Evolutionary conservation across 768 basidiomycete species (phyloP).

Genomic region (Pulveroboletus sp.): DNA sequence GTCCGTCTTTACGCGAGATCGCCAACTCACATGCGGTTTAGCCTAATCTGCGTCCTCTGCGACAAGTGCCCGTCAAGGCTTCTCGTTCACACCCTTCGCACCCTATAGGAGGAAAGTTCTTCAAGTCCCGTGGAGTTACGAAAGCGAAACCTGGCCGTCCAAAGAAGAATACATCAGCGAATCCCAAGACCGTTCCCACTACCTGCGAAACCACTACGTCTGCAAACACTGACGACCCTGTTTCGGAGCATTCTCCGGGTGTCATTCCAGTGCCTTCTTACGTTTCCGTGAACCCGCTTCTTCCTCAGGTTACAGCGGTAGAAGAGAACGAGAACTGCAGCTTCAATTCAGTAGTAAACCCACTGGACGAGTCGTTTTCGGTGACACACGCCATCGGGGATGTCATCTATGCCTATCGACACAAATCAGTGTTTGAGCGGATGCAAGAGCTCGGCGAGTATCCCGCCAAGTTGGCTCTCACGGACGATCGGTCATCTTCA

Average conservation of each 20-base stretch:
- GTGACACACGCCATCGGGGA: conserved; percentile 27
- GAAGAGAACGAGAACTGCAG: conserved; percentile 4
- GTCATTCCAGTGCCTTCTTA: conserved; percentile 8
- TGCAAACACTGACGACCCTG: conserved; percentile 1
- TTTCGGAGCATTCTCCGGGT: conserved; percentile 9
- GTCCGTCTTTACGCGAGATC: conserved; percentile 5
- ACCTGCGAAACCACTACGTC: conserved; percentile 10
- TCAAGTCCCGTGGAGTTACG: conserved; percentile 26
- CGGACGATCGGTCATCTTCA: conserved; percentile 7
- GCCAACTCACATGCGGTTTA: conserved; percentile 11
- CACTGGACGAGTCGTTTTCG: conserved; percentile 26
- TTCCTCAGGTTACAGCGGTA: conserved; percentile 1
- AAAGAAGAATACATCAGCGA: conserved; percentile 16
- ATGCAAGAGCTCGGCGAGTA: conserved; percentile 22
- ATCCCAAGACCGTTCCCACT: conserved; percentile 4
- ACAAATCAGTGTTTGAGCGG: conserved; percentile 23
- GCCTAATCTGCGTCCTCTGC: conserved; percentile 30
- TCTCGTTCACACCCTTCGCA: conserved; percentile 17
- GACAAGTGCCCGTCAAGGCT: conserved; percentile 24
- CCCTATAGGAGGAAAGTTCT: conserved; percentile 13
- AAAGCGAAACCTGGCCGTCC: conserved; percentile 31
- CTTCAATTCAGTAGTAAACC: conserved; percentile 19
- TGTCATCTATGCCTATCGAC: conserved; percentile 25
- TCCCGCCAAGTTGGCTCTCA: conserved; percentile 6
- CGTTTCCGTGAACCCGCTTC: conserved; percentile 28